These are phyloP conservation scores for Blastomyces emzantsi DNA, from an alignment of 2,329 filamentous ascomycete species.

Conservation along the genomic window DNA sequence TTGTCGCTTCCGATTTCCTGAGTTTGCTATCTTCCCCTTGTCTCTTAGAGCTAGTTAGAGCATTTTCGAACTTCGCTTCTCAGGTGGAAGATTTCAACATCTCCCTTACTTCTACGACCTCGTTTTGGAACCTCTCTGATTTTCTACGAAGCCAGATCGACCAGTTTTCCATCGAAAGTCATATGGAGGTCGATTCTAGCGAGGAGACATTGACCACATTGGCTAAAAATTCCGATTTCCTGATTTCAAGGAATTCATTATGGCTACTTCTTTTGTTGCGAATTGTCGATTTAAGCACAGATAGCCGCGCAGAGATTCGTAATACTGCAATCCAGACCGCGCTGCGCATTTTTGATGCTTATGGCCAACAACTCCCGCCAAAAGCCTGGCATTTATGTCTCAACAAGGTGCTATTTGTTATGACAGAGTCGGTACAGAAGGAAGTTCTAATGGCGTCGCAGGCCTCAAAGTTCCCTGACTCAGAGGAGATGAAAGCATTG, in stretches of 20 bases:
- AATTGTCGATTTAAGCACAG: constrained; percentile 34
- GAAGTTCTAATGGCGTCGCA: constrained; percentile 27
- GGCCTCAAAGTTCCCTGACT: constrained; percentile 18
- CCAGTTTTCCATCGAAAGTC: constrained; percentile 29
- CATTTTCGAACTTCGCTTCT: constrained; percentile 78
- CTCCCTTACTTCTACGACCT: constrained; percentile 85
- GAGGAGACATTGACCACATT: constrained; percentile 51
- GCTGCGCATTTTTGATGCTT: constrained; percentile 83
- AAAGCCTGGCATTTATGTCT: constrained; percentile 79
- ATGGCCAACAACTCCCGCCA: constrained; percentile 67
- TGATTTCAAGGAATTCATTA: constrained; percentile 43
- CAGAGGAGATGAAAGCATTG: constrained; percentile 48
- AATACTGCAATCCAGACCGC: constrained; percentile 77
- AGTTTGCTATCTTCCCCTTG: constrained; percentile 61
- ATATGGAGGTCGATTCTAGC: constrained; percentile 39
- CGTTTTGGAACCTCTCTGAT: constrained; percentile 93
- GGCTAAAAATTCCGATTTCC: constrained; percentile 50
- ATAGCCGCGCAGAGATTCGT: constrained; percentile 32
- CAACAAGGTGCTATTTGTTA: constrained; percentile 67
- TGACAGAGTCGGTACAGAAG: constrained; percentile 60
- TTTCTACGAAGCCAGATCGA: constrained; percentile 54
- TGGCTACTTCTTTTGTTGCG: constrained; percentile 31
- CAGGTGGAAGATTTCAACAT: constrained; percentile 93
- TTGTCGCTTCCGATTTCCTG: constrained; percentile 92
- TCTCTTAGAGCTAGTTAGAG: constrained; percentile 71